These are phyloP conservation scores for Rubus parviflorus DNA, from an alignment of 306 rosid genomes.

Conservation along the genomic window DNA sequence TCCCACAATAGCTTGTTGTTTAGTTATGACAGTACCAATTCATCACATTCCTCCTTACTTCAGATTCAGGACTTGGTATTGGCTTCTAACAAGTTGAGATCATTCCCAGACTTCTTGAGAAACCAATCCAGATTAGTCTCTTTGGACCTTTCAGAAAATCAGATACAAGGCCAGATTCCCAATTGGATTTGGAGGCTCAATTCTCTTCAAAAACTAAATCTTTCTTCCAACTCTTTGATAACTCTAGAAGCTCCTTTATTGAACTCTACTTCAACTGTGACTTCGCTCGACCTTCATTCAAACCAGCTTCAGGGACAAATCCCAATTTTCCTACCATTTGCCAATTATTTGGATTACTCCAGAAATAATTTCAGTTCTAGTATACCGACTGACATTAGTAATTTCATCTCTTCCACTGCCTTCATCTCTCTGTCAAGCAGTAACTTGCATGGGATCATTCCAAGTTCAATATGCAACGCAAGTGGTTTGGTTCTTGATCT, in stretches of 20 bases:
- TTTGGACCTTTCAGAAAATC: not conserved
- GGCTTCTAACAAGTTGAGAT: not conserved
- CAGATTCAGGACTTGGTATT: not conserved
- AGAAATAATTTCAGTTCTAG: not conserved
- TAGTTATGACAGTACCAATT: not conserved
- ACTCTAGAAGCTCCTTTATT: not conserved
- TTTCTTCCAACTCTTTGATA: not conserved
- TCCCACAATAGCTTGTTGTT: not conserved
- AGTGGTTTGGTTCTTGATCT: not conserved
- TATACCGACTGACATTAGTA: not conserved
- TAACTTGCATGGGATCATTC: not conserved
- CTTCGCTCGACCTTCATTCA: not conserved
- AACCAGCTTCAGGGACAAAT: not conserved
- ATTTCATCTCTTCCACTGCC: not conserved
- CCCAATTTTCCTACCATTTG: not conserved
- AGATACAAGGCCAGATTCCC: not conserved
- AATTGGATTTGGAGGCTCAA: not conserved
- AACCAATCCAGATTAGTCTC: not conserved
- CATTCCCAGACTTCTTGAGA: slow-evolving; percentile 30
- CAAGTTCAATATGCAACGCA: slow-evolving; percentile 16
- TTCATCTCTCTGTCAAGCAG: slow-evolving; percentile 19
- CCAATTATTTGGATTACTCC: not conserved
- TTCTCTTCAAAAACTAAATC: not conserved
- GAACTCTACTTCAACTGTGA: not conserved
- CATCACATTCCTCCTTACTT: not conserved